Percentiles rank a stretch among this genome's conserved stretches.
Evolutionary conservation across 768 basidiomycete species (phyloP).

Genomic region (Xerocomellus dryophilus): DNA sequence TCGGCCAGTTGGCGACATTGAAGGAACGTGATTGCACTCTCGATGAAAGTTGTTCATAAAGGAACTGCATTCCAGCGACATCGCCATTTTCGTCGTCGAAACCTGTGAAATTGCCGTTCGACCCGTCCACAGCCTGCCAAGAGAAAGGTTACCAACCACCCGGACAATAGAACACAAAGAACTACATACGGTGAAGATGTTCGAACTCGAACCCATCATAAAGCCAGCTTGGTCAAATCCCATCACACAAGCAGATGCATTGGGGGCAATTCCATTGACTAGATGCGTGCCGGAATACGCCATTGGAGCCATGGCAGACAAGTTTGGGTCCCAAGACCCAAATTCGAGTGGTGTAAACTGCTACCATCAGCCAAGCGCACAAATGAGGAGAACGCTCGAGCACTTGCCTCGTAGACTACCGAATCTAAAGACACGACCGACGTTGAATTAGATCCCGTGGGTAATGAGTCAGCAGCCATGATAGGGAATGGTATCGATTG

Average conservation of each 20-base stretch:
- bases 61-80: constrained; percentile 38
- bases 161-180: neutral
- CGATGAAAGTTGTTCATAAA: constrained; percentile 47
- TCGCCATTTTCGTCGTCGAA: constrained; percentile 14
- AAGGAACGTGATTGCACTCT: constrained; percentile 48
- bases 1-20: constrained; percentile 71
- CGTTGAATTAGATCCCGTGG: constrained; percentile 43
- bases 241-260: constrained; percentile 59
- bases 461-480: constrained; percentile 54
- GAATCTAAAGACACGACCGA: constrained; percentile 39
- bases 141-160: neutral
- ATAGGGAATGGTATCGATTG: constrained; percentile 64
- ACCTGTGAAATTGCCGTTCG: constrained; percentile 35
- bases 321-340: constrained; percentile 69
- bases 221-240: constrained; percentile 76
- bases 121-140: constrained; percentile 49
- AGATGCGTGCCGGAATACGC: constrained; percentile 64
- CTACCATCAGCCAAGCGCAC: neutral
- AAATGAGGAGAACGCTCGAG: constrained; percentile 11
- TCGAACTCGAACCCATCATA: constrained; percentile 72
- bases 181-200: constrained; percentile 55
- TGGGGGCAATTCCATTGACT: constrained; percentile 51
- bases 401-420: constrained; percentile 56
- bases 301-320: constrained; percentile 68
- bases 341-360: constrained; percentile 64